Conservation (phyloP, 371 early-diverging fungal genomes). For the Rhizopus delemar region DNA sequence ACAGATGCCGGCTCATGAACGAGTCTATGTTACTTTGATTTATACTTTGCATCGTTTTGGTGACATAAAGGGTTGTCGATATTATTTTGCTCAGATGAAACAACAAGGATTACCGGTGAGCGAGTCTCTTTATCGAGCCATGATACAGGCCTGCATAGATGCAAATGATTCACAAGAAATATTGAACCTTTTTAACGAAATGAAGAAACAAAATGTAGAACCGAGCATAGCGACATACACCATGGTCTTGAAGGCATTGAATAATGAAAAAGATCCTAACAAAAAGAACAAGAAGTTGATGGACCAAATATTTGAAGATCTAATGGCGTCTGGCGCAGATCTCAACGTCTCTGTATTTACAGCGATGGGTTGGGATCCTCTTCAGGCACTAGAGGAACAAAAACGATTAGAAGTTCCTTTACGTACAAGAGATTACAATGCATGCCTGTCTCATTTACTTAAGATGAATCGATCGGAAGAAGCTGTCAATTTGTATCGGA, state of each 20-base stretch:
- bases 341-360: conserved; percentile 23
- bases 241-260: conserved; percentile 23
- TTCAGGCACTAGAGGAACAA: conserved; percentile 29
- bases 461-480: conserved; percentile 32
- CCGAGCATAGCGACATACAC: conserved; percentile 37
- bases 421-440: conserved; percentile 36
- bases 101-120: conserved; percentile 9
- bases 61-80: conserved; percentile 12
- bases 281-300: conserved; percentile 8
- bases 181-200: conserved; percentile 34
- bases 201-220: conserved; percentile 32
- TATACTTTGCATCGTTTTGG: conserved; percentile 7
- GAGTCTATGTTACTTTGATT: not conserved
- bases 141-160: conserved; percentile 25
- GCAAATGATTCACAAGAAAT: conserved; percentile 22
- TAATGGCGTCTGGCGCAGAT: conserved; percentile 7
- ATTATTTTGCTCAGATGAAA: conserved; percentile 18
- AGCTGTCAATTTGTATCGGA: conserved; percentile 35
- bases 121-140: conserved; percentile 18
- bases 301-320: conserved; percentile 22
- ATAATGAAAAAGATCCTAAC: not conserved
- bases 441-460: conserved; percentile 24
- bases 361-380: conserved; percentile 33
- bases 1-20: not conserved
- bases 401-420: not conserved